Evolutionary conservation across 305 asterid species (phyloP), one percentile per base, ranked within the genome.

Genomic region (Fraxinus angustifolia): DNA sequence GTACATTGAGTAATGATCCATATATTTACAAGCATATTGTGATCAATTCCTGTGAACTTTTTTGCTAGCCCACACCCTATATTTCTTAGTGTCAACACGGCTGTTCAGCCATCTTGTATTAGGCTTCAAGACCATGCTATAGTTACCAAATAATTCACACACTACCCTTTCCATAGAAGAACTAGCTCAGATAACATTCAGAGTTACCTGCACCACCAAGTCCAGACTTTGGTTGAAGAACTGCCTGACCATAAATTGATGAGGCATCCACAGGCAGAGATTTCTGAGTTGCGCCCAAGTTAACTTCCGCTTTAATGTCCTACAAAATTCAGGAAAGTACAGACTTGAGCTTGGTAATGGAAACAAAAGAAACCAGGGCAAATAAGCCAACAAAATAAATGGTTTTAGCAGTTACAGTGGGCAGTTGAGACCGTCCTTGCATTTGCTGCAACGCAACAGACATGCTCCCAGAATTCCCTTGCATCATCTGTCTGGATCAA

Each of bases 171-270:
- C 38, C 8, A 1, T 67, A 28, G 17, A 26, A 67, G 38, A 28
- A 67, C 35, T 28, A 67, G 38, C 74, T 23, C 26, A 23, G 26
- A 23, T 23, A 23, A 23, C 26, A 23, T 36, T 28, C 38, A 30
- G 17, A 12, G 21, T 80, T 89, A 96, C 99, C 99, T 90, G 98
- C 91, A 86, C 96, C 92, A 48, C 96, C 97, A 79, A 96, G 87
- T 85, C 99, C 99, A 89, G 98, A 91, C 87, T 96, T 96, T 28
- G 98, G 91, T 84, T 93, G 99, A 77, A 94, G 97, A 88, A 94
- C 91, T 10, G 98, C 93, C 86, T 94, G 98, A 75, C 98, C 98
- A 83, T 96, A 96, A 56, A 94, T 88, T 0, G 99, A 96, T 73
- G 99, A 91, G 74, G 98, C 97, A 83, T 96, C 98, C 94, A 92